Evolutionary conservation across 345 rosid genomes (phyloP).

Genomic region (Laguncularia racemosa): DNA sequence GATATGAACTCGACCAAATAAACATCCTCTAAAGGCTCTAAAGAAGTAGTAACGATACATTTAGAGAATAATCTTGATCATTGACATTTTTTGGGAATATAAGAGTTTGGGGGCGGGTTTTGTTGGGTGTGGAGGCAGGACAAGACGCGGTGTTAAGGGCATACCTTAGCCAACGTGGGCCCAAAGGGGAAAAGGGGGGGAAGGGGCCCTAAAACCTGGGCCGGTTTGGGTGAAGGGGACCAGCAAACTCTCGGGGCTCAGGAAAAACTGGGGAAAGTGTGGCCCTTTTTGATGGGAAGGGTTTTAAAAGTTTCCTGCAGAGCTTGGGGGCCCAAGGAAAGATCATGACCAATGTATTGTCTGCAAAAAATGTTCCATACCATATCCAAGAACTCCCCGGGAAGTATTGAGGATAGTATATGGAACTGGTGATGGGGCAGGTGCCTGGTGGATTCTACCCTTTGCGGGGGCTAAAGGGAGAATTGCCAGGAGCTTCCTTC

Average conservation of each 20-base stretch:
- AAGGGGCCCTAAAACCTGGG: slow-evolving; percentile 25
- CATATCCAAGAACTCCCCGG: slow-evolving; percentile 25
- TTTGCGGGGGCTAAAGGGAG: slow-evolving; percentile 33
- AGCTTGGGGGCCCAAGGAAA: slow-evolving; percentile 31
- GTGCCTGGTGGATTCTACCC: slow-evolving; percentile 35
- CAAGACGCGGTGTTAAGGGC: slow-evolving; percentile 65
- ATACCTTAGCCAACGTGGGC: slow-evolving; percentile 37
- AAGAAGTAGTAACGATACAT: too few species aligned
- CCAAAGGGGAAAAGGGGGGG: slow-evolving; percentile 17
- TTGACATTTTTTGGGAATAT: too few species aligned
- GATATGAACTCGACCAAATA: too few species aligned
- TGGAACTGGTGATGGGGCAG: slow-evolving; percentile 18
- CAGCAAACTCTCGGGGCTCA: slow-evolving; percentile 15
- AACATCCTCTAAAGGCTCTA: too few species aligned
- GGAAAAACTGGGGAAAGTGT: slow-evolving; percentile 29
- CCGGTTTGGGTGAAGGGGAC: slow-evolving; percentile 39
- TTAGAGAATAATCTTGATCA: too few species aligned
- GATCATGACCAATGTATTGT: slow-evolving; percentile 27
- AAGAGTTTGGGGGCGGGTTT: slow-evolving; percentile 42
- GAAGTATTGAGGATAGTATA: slow-evolving; percentile 35
- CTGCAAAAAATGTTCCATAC: slow-evolving; percentile 23
- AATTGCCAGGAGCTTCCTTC: slow-evolving; percentile 17
- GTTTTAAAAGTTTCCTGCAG: slow-evolving; percentile 28
- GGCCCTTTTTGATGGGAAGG: slow-evolving; percentile 52
- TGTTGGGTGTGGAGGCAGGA: slow-evolving; percentile 58